Percentiles rank a stretch among this genome's conserved stretches.
phyloP scores from a whole-genome alignment of 495 filamentous ascomycete species.

The Penicillium paradoxum region DNA sequence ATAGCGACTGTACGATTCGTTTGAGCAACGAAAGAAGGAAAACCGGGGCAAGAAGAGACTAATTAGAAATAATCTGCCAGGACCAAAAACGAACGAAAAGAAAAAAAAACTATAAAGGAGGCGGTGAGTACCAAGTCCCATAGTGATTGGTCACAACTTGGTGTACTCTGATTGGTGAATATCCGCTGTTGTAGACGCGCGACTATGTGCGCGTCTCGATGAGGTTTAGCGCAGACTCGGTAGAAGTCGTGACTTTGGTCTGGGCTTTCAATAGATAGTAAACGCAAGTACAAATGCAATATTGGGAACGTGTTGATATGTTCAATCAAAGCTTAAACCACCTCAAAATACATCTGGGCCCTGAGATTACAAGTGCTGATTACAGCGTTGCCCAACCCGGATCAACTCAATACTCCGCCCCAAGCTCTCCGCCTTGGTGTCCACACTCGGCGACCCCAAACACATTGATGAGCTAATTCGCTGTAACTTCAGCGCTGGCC shows the following conservation, averaged over 20 bases:
- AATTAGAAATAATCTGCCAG: slow-evolving; percentile 16
- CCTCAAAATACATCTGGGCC: too few relatives aligned
- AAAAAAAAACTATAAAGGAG: slow-evolving; percentile 28
- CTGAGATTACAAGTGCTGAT: not conserved
- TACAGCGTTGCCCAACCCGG: not conserved
- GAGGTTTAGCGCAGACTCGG: not conserved
- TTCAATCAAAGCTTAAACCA: not conserved
- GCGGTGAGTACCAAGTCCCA: slow-evolving; percentile 11
- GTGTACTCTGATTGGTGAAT: not conserved
- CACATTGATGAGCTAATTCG: slow-evolving; percentile 28
- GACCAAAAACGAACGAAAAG: slow-evolving; percentile 30
- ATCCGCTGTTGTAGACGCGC: not conserved
- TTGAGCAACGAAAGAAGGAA: not conserved
- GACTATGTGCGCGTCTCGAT: not conserved
- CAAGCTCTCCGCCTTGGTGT: slow-evolving; percentile 32
- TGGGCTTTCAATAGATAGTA: not conserved
- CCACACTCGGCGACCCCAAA: slow-evolving; percentile 21
- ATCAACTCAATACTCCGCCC: slow-evolving; percentile 25
- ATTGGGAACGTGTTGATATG: not conserved
- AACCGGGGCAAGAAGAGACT: slow-evolving; percentile 5
- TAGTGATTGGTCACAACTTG: slow-evolving; percentile 19
- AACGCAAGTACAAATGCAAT: not conserved
- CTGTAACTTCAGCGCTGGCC: slow-evolving; percentile 8
- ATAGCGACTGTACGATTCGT: slow-evolving; percentile 1
- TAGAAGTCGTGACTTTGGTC: not conserved